These are phyloP conservation scores for Salix udensis DNA, from an alignment of 345 rosid species.

Conservation along the genomic window DNA sequence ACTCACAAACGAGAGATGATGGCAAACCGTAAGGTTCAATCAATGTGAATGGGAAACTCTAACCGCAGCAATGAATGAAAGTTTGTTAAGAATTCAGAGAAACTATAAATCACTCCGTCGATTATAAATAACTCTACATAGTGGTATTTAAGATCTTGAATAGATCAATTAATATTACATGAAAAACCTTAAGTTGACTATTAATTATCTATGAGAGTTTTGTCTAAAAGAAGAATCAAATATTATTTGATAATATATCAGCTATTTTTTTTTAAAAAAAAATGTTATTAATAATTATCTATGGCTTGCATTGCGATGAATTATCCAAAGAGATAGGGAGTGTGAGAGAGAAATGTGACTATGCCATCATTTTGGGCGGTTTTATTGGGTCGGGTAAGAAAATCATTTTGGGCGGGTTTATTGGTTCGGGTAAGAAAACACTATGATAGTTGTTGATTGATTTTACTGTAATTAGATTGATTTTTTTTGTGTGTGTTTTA, in stretches of 20 bases:
- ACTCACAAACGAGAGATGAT: not conserved
- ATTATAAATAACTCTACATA: not conserved
- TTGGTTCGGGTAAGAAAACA: not conserved
- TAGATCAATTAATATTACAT: too few species aligned
- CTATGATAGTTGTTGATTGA: not conserved
- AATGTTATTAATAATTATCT: too few species aligned
- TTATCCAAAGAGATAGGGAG: not conserved
- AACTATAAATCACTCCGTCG: not conserved
- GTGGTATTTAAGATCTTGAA: too few species aligned
- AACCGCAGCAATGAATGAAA: not conserved
- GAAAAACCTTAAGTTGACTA: too few species aligned
- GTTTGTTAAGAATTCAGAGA: not conserved
- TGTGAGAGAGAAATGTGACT: not conserved
- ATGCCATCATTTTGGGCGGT: not conserved
- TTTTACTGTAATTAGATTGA: not conserved
- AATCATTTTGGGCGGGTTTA: not conserved
- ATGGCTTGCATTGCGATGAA: too few species aligned
- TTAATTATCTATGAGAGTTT: too few species aligned
- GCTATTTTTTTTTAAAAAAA: too few species aligned
- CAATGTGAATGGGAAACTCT: conserved; percentile 6
- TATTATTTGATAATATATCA: too few species aligned
- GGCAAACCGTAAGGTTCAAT: conserved; percentile 16
- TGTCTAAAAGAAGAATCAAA: too few species aligned
- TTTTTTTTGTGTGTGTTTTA: too few species aligned
- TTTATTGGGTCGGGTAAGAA: not conserved